These are phyloP conservation scores for Microstegium vimineum DNA, from an alignment of 176 grass and related monocot genomes.

Conservation along the genomic window DNA sequence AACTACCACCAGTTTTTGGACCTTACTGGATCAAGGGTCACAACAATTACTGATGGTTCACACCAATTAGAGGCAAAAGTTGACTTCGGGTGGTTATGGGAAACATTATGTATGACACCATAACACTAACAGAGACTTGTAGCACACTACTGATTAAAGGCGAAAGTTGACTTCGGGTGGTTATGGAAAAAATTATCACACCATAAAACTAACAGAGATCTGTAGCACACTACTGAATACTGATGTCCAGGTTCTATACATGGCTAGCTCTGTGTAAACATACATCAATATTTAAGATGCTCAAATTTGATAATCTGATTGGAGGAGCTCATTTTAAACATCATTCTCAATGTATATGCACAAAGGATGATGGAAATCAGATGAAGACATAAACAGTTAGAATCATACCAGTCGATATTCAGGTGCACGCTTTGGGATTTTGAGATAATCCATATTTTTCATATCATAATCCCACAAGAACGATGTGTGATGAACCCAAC, in stretches of 20 bases:
- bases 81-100: not conserved
- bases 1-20: not conserved
- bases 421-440: constrained; percentile 58
- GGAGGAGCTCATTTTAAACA: not conserved
- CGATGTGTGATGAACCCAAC: too few species aligned
- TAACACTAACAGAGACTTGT: not conserved
- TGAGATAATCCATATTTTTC: too few species aligned
- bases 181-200: not conserved
- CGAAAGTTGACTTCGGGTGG: not conserved
- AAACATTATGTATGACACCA: not conserved
- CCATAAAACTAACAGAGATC: not conserved
- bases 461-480: too few species aligned
- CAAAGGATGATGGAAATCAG: not conserved
- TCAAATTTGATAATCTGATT: not conserved
- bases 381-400: not conserved
- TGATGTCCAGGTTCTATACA: too few species aligned
- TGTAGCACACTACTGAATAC: not conserved
- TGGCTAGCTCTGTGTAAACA: not conserved
- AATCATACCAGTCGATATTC: constrained; percentile 61
- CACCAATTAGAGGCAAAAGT: not conserved
- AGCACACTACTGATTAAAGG: not conserved
- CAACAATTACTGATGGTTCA: not conserved
- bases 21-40: not conserved
- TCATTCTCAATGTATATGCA: not conserved
- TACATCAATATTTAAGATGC: not conserved